Evolutionary conservation across 345 rosid genomes (phyloP), one percentile per base, ranked within the genome.

Genomic region (Hypericum androsaemum): DNA sequence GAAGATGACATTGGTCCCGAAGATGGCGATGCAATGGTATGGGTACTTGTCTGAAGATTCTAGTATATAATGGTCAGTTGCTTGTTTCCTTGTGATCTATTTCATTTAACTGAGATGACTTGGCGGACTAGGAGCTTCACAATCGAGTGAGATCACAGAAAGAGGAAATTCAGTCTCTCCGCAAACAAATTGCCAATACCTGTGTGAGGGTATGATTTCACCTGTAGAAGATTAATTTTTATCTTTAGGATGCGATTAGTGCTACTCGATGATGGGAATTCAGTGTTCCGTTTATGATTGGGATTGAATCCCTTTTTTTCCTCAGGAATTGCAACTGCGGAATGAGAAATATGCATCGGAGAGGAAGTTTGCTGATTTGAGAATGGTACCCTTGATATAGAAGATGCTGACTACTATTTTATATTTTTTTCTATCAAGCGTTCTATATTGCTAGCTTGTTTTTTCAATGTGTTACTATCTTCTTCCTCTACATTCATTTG

Each of bases 341-440:
- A 83, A 70, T 63, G 98, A 92, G 59, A 85, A 83, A 65, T 83
- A 71, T 70, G 72, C 74, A 3, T 59, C 82, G 63, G 98, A 92
- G 73, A 83, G 85, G 78, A 85, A 80, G 71, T 72, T 83, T 57
- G 77, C 98, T n/a, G 95, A 92, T 62, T 77, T 92, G 49, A 72
- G 95, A 65, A 77, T 85, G 95, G 98, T 90, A 22, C 32, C 4
- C 32, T 22, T 22, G 32, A 22, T 1, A 22, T 22, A 4, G 32
- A 22, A 22, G 32, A 22, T 22, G 4, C 32, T 22, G 32, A 22
- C 2, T 1, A 22, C 32, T 22, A 22, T 22, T n/a, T 22, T 22
- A 22, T 22, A 22, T 22, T 22, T 22, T n/a, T 1, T 22, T 22
- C 32, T 22, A 22, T 22, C 32, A 22, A 22, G 32, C 32, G 4